These are phyloP conservation scores for Leccinum boreale DNA, from an alignment of 768 basidiomycete species.

Conservation along the genomic window DNA sequence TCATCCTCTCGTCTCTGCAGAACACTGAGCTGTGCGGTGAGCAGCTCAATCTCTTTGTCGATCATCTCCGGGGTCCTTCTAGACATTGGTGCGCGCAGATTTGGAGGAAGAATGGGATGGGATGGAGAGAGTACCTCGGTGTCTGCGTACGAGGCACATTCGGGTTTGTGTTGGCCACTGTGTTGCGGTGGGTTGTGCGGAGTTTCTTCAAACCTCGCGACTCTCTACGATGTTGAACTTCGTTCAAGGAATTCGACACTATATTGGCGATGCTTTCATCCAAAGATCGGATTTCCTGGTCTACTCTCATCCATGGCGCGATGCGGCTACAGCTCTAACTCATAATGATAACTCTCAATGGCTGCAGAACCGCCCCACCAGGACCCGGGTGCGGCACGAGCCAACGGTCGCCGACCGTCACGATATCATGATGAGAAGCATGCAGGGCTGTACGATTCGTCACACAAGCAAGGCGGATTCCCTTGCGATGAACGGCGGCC, in stretches of 20 bases:
- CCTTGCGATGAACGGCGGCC: neutral
- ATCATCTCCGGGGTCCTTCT: slow-evolving; percentile 25
- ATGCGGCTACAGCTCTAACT: neutral
- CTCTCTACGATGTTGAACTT: neutral
- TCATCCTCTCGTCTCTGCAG: slow-evolving; percentile 39
- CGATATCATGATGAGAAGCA: neutral
- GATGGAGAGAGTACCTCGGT: neutral
- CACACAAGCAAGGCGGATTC: neutral
- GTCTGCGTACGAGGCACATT: neutral
- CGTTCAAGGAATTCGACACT: neutral
- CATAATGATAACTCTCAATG: neutral
- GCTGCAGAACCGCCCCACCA: neutral
- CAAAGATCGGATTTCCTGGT: neutral
- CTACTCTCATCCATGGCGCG: neutral
- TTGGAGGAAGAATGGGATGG: neutral
- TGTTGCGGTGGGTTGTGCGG: neutral
- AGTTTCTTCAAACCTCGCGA: neutral
- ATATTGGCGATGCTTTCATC: neutral
- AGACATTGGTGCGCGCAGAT: slow-evolving; percentile 13
- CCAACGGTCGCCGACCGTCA: neutral
- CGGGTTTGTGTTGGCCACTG: neutral
- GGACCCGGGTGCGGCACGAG: neutral
- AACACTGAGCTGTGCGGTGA: slow-evolving; percentile 37
- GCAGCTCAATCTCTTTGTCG: slow-evolving; percentile 35
- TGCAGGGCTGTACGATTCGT: neutral